A percentile compares a stretch with the other conserved stretches of the same genome.
phyloP scores from a whole-genome alignment of 2,329 filamentous ascomycete genomes.

The Dothideomycetes sp. region DNA sequence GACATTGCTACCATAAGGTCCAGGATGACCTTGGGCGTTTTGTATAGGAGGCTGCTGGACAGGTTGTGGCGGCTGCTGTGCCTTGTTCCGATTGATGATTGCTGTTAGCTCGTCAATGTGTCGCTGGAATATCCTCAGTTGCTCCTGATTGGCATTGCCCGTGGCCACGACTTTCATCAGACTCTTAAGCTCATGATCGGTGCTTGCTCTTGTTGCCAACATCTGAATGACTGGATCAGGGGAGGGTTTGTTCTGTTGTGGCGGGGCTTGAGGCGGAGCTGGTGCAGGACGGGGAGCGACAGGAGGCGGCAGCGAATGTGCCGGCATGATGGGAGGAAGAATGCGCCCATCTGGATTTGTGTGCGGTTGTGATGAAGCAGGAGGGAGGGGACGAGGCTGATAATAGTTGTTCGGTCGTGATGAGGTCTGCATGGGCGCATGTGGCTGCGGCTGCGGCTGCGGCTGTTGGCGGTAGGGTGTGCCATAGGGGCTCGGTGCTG shows the following conservation, averaged over 20 bases:
- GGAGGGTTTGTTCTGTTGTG: slow-evolving; percentile 16
- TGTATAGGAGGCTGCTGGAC: slow-evolving; percentile 6
- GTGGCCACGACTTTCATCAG: slow-evolving; percentile 77
- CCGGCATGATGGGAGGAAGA: slow-evolving; percentile 16
- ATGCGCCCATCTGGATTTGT: slow-evolving; percentile 15
- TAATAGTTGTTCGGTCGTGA: slow-evolving; percentile 6
- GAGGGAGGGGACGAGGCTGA: slow-evolving; percentile 13
- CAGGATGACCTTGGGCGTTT: not conserved
- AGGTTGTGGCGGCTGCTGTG: slow-evolving; percentile 7
- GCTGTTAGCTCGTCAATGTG: slow-evolving; percentile 69
- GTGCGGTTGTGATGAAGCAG: slow-evolving; percentile 2
- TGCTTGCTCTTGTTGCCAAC: slow-evolving; percentile 63
- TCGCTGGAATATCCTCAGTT: slow-evolving; percentile 64
- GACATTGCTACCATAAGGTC: not conserved
- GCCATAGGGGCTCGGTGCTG: slow-evolving; percentile 6
- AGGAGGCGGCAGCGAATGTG: slow-evolving; percentile 7
- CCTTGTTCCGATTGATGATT: slow-evolving; percentile 32
- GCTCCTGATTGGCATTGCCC: slow-evolving; percentile 58
- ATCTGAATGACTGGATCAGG: slow-evolving; percentile 72
- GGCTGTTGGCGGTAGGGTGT: slow-evolving; percentile 6
- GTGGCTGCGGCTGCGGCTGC: slow-evolving; percentile 5
- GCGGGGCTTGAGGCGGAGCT: slow-evolving; percentile 6
- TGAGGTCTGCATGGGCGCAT: slow-evolving; percentile 3
- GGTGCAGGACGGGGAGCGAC: slow-evolving; percentile 9
- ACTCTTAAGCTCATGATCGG: slow-evolving; percentile 60